Evolutionary conservation across 2,329 filamentous ascomycete species (phyloP).

Genomic region (Scedosporium aurantiacum): DNA sequence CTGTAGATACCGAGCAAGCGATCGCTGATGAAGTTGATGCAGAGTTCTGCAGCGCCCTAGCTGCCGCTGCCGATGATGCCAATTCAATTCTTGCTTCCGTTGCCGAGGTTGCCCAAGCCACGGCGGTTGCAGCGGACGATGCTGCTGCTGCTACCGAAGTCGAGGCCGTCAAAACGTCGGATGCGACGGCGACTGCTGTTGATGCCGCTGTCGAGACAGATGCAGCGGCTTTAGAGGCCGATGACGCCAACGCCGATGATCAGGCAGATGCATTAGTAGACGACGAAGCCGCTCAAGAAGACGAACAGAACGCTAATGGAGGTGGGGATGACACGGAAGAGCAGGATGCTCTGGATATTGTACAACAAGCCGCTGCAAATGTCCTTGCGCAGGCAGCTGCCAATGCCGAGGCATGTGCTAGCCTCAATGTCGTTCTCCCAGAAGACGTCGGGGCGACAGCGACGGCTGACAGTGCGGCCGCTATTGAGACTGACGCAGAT

Average conservation of each 20-base stretch:
- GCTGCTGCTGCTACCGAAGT: not conserved
- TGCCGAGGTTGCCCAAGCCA: not conserved
- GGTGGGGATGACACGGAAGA: not conserved
- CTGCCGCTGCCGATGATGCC: not conserved
- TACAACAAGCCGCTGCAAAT: not conserved
- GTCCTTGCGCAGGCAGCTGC: not conserved
- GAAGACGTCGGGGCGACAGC: not conserved
- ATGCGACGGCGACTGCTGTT: not conserved
- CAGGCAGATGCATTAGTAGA: not conserved
- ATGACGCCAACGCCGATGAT: not conserved
- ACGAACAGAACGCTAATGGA: too few relatives aligned
- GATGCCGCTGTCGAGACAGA: not conserved
- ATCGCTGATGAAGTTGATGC: not conserved
- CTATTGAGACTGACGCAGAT: too few relatives aligned
- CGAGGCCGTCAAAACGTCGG: too few relatives aligned
- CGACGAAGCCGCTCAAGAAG: too few relatives aligned
- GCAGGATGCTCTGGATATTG: not conserved
- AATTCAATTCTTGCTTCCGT: not conserved
- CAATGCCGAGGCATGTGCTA: not conserved
- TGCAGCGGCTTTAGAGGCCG: not conserved
- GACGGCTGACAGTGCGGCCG: too few relatives aligned
- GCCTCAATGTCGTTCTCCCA: not conserved
- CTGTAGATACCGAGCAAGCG: not conserved
- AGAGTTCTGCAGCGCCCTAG: not conserved
- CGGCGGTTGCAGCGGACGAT: not conserved